These are phyloP conservation scores for Ceratobasidium sp. DNA, from an alignment of 1,284 basidiomycete species.

Conservation along the genomic window DNA sequence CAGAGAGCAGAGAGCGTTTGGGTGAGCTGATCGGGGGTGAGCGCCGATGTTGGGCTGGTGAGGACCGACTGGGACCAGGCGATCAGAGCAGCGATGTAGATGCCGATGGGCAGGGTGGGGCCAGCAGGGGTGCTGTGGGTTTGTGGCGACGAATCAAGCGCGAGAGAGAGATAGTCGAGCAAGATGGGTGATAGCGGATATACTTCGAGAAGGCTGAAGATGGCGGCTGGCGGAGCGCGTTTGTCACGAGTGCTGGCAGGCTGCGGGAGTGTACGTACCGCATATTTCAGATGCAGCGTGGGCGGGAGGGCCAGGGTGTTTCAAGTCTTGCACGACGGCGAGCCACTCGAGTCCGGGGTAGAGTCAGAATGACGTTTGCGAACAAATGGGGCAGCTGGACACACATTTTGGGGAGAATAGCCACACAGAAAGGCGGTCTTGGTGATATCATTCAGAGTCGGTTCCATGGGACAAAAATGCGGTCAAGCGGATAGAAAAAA, in stretches of 20 bases:
- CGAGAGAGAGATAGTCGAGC: conserved; percentile 23
- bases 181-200: conserved; percentile 32
- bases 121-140: not conserved
- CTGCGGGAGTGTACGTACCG: conserved; percentile 4
- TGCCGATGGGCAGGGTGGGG: conserved; percentile 21
- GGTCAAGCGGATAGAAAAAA: not conserved
- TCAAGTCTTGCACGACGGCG: conserved; percentile 29
- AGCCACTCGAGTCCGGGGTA: conserved; percentile 11
- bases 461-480: not conserved
- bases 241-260: not conserved
- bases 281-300: conserved; percentile 34
- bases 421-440: conserved; percentile 30
- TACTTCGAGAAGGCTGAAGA: conserved; percentile 29
- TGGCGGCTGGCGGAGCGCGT: not conserved
- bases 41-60: not conserved
- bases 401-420: conserved; percentile 31
- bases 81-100: conserved; percentile 28
- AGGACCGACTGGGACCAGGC: conserved; percentile 23
- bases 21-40: conserved; percentile 20
- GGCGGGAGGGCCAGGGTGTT: not conserved
- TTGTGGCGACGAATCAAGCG: conserved; percentile 17
- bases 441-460: conserved; percentile 25
- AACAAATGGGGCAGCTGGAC: conserved; percentile 4
- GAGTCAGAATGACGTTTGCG: not conserved
- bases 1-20: conserved; percentile 24